Conservation (phyloP, 2,329 filamentous ascomycete species). For the Fusarium sp. region DNA sequence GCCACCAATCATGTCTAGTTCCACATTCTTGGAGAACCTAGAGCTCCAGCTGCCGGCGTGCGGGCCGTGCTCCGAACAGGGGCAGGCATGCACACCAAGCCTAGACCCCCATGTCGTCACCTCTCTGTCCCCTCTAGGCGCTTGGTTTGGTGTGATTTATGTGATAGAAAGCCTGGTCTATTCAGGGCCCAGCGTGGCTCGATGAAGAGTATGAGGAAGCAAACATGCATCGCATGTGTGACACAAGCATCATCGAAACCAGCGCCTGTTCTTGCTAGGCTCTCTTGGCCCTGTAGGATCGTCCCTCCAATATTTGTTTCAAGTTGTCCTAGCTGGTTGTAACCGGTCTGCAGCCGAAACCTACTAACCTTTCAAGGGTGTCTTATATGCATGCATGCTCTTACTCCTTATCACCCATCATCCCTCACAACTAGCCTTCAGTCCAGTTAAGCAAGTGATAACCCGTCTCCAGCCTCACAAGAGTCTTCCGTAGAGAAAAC, state of each 20-base stretch:
- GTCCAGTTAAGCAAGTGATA: neutral
- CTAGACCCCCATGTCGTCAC: slow-evolving; percentile 34
- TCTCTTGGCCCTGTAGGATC: neutral
- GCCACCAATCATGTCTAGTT: slow-evolving; percentile 41
- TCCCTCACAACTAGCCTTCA: slow-evolving; percentile 6
- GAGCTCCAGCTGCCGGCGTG: slow-evolving; percentile 40
- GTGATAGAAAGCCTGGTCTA: slow-evolving; percentile 20
- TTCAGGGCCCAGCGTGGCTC: slow-evolving; percentile 26
- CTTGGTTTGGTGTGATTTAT: slow-evolving; percentile 20
- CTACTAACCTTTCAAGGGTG: slow-evolving; percentile 11
- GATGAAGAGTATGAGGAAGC: neutral
- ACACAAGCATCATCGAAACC: neutral
- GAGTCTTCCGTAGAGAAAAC: slow-evolving; percentile 1
- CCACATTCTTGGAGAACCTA: slow-evolving; percentile 44
- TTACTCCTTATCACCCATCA: neutral
- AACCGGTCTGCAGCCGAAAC: slow-evolving; percentile 16
- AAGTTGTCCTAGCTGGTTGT: slow-evolving; percentile 18
- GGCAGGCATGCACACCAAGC: slow-evolving; percentile 17
- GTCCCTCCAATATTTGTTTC: slow-evolving; percentile 12
- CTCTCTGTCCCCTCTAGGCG: slow-evolving; percentile 12
- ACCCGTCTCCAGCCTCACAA: slow-evolving; percentile 3
- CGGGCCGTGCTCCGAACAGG: slow-evolving; percentile 35
- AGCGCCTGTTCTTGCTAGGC: neutral
- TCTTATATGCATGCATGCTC: slow-evolving; percentile 6
- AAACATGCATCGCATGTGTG: slow-evolving; percentile 2